These are phyloP conservation scores for Penicillium sp. DNA, from an alignment of 2,329 filamentous ascomycete genomes.

Conservation along the genomic window DNA sequence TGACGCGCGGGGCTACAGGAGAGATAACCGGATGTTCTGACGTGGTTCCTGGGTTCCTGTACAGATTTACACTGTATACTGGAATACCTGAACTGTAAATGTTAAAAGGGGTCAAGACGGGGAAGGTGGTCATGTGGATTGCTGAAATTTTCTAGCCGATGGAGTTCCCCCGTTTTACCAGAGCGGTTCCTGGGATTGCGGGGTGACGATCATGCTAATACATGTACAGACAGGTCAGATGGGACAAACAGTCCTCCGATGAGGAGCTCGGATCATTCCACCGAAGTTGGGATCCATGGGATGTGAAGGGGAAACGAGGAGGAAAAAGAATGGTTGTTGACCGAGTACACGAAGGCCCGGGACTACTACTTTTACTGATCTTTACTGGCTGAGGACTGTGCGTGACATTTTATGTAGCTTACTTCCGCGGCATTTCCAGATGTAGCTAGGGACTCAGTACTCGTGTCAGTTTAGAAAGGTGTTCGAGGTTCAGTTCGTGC, in stretches of 20 bases:
- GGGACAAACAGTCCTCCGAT: background rate
- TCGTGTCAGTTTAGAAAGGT: too few species aligned
- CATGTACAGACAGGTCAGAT: background rate
- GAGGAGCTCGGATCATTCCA: background rate
- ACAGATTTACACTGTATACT: background rate
- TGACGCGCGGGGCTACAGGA: constrained; percentile 8
- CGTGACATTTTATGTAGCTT: too few species aligned
- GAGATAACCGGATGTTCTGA: constrained; percentile 11
- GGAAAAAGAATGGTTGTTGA: background rate
- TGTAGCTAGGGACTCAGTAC: too few species aligned
- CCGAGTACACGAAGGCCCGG: background rate
- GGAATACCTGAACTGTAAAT: background rate
- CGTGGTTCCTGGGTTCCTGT: constrained; percentile 21
- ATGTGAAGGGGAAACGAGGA: background rate
- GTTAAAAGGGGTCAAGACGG: background rate
- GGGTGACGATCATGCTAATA: constrained; percentile 7
- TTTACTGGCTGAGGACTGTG: background rate
- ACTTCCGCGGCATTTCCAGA: too few species aligned
- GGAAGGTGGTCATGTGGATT: constrained; percentile 12
- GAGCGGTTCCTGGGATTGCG: constrained; percentile 6
- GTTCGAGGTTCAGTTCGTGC: background rate
- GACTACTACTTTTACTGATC: background rate
- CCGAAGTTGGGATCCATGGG: background rate
- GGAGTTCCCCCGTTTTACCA: background rate
- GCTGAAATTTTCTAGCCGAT: constrained; percentile 2